Evolutionary conservation across 2,329 filamentous ascomycete genomes (phyloP), one percentile per base, ranked within the genome.

Genomic region (Cytospora schulzeri): DNA sequence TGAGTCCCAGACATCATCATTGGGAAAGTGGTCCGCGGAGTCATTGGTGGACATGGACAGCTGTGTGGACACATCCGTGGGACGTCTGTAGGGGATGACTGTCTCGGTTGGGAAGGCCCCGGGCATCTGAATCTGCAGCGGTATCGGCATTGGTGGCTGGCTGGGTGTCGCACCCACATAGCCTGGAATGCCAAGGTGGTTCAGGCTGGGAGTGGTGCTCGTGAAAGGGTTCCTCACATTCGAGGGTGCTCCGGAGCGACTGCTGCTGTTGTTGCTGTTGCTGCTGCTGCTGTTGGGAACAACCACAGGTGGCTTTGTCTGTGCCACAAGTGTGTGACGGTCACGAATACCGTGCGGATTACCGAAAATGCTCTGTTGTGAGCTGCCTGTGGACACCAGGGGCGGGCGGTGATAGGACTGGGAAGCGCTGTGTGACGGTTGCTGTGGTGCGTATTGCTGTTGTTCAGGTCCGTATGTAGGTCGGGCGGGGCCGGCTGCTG

Each of bases 341-440:
- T 67, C 65, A 19, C 65, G 58, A 33, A 65, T 67, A 4, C 65
- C 65, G 48, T 65, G 65, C n/a, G 63, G 65, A 41, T 61, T 60
- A 33, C 58, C 62, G 56, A 67, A 67, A 19, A 67, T 52, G 56
- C 55, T 61, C 33, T 28, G 62, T 29, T 65, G 65, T 50, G 62
- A 35, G 50, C 15, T 65, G 60, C 28, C 57, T 38, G 51, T 53
- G 53, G 54, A 33, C 52, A 35, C 41, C 3, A 52, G 41, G 52
- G 60, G 31, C 17, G 38, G 60, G 3, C 60, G 60, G 9, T 60
- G 53, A 33, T 59, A 50, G 33, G 53, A 15, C 4, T 59, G 64
- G 24, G 53, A 31, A 19, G 53, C 51, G 12, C 53, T 62, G 62
- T 65, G 65, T 26, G 65, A 58, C 51, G 60, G 3, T 26, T 55